phyloP scores from a whole-genome alignment of 768 basidiomycete species.

The Phlebiopsis flavidoalba region DNA sequence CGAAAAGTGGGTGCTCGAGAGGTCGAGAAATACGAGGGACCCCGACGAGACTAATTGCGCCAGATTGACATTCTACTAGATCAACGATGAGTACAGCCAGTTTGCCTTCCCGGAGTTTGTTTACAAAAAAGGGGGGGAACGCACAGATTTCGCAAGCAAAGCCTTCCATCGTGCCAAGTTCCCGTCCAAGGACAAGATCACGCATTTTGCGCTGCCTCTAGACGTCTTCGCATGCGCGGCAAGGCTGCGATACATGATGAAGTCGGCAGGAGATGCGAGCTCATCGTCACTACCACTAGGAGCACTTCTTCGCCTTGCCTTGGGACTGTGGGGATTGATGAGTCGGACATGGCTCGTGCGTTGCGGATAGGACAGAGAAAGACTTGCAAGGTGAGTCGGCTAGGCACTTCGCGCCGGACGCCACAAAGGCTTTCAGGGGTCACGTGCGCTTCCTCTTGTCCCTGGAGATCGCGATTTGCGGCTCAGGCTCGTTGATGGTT shows the following conservation, averaged over 20 bases:
- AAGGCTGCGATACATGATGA: slow-evolving; percentile 56
- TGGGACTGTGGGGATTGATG: not conserved
- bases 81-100: not conserved
- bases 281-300: slow-evolving; percentile 71
- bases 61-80: slow-evolving; percentile 29
- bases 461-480: too few relatives aligned
- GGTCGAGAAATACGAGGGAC: slow-evolving; percentile 51
- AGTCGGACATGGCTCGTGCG: not conserved
- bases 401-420: not conserved
- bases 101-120: too few relatives aligned
- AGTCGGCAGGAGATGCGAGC: slow-evolving; percentile 66
- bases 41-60: slow-evolving; percentile 28
- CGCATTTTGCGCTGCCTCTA: slow-evolving; percentile 25
- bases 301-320: slow-evolving; percentile 39
- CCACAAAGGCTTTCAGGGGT: not conserved
- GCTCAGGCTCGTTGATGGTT: too few relatives aligned
- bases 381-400: not conserved
- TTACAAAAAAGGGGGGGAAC: too few relatives aligned
- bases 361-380: not conserved
- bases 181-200: slow-evolving; percentile 57
- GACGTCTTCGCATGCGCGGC: slow-evolving; percentile 43
- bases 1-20: slow-evolving; percentile 27
- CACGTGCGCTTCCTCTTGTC: not conserved
- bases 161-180: slow-evolving; percentile 56
- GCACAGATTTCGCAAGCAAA: slow-evolving; percentile 57